Evolutionary conservation across 345 rosid genomes (phyloP).

Genomic region (Euclidium syriacum): DNA sequence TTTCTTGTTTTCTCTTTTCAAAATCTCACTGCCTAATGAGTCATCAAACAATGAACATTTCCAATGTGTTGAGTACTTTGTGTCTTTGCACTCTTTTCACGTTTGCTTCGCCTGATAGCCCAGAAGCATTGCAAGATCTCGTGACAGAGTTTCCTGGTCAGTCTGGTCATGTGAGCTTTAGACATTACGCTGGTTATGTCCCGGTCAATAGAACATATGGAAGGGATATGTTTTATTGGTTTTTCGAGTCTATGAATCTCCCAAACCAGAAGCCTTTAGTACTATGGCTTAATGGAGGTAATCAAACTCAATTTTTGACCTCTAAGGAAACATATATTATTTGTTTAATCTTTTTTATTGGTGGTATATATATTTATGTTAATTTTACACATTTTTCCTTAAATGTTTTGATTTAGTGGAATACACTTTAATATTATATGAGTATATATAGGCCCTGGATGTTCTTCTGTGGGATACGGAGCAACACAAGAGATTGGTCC

Average conservation of each 20-base stretch:
- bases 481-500: conserved; percentile 99
- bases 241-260: conserved; percentile 54
- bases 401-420: neutral
- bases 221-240: conserved; percentile 87
- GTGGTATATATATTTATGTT: too few relatives aligned
- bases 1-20: neutral
- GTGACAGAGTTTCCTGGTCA: conserved; percentile 67
- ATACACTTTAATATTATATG: neutral
- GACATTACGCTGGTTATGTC: conserved; percentile 78
- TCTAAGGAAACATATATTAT: neutral
- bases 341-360: too few relatives aligned
- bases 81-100: neutral
- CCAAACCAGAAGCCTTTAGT: conserved; percentile 74
- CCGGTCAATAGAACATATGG: conserved; percentile 54
- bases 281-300: conserved; percentile 98
- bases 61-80: conserved; percentile 1
- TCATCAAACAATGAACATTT: neutral
- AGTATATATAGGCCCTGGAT: conserved; percentile 69
- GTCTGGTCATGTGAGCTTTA: conserved; percentile 43
- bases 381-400: neutral
- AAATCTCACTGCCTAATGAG: conserved; percentile 3
- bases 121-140: conserved; percentile 30
- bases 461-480: conserved; percentile 96
- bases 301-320: neutral
- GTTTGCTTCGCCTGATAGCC: neutral